phyloP scores from a whole-genome alignment of 2,329 filamentous ascomycete species.

The Fusarium gaditjirri region DNA sequence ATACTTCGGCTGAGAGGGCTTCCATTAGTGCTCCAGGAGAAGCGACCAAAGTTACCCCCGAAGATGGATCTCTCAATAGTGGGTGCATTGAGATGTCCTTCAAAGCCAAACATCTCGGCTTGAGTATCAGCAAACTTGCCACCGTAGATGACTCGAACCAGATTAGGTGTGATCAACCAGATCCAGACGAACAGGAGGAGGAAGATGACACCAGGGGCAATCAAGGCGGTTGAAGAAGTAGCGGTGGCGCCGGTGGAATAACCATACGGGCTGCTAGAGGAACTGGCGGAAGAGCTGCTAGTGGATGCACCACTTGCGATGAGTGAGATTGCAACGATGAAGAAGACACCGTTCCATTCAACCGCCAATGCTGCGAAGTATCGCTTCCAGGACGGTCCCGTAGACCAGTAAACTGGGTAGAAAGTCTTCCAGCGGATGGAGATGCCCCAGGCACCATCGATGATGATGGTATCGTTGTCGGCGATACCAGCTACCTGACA shows the following conservation, averaged over 20 bases:
- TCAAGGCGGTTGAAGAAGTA: slow-evolving; percentile 5
- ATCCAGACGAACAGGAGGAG: slow-evolving; percentile 39
- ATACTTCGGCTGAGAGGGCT: slow-evolving; percentile 43
- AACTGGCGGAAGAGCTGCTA: neutral
- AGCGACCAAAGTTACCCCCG: slow-evolving; percentile 44
- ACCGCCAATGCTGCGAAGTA: slow-evolving; percentile 26
- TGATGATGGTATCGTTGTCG: slow-evolving; percentile 49
- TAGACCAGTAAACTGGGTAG: slow-evolving; percentile 44
- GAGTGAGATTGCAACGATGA: slow-evolving; percentile 38
- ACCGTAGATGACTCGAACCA: slow-evolving; percentile 44
- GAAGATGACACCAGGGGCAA: slow-evolving; percentile 38
- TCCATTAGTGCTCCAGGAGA: slow-evolving; percentile 45
- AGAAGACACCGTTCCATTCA: slow-evolving; percentile 37
- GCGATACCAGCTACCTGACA: slow-evolving; percentile 49
- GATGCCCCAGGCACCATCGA: slow-evolving; percentile 48
- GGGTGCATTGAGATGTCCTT: slow-evolving; percentile 46
- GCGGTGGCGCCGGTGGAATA: neutral
- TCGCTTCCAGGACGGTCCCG: slow-evolving; percentile 41
- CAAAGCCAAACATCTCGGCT: slow-evolving; percentile 48
- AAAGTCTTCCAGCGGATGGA: slow-evolving; percentile 49
- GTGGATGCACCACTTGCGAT: slow-evolving; percentile 22
- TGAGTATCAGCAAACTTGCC: slow-evolving; percentile 47
- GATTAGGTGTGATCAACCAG: slow-evolving; percentile 40
- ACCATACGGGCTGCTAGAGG: neutral
- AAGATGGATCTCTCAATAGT: slow-evolving; percentile 47